Percentiles rank a stretch among this genome's conserved stretches.
phyloP scores from a whole-genome alignment of 2,329 filamentous ascomycete genomes.

The Teratosphaeria destructans region DNA sequence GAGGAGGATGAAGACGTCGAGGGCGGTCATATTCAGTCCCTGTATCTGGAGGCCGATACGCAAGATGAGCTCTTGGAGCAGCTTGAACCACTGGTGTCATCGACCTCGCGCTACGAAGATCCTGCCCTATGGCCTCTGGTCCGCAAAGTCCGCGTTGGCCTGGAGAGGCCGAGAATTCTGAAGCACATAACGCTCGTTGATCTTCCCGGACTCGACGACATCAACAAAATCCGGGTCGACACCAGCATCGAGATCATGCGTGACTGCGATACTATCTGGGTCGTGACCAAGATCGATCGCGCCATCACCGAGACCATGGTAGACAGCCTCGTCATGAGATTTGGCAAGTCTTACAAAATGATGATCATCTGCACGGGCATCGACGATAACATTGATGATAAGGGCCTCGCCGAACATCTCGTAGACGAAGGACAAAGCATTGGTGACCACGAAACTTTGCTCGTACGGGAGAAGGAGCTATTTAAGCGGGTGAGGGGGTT shows the following conservation, averaged over 20 bases:
- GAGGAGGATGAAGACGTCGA: background rate
- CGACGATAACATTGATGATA: constrained; percentile 9
- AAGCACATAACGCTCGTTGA: constrained; percentile 14
- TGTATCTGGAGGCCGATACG: constrained; percentile 7
- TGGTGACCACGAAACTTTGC: too few relatives aligned
- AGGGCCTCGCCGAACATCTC: too few relatives aligned
- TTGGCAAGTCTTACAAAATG: constrained; percentile 12
- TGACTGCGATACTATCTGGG: constrained; percentile 15
- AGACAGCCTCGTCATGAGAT: constrained; percentile 7
- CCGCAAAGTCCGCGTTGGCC: constrained; percentile 12
- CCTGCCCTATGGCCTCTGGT: constrained; percentile 15
- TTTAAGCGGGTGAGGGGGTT: too few relatives aligned
- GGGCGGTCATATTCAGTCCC: background rate
- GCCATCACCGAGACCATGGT: constrained; percentile 7
- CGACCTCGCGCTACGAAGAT: background rate
- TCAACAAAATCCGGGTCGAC: constrained; percentile 11
- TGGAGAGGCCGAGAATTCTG: constrained; percentile 10
- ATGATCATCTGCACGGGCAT: constrained; percentile 14
- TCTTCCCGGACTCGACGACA: constrained; percentile 18
- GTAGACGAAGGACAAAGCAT: too few relatives aligned
- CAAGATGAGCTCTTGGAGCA: constrained; percentile 4
- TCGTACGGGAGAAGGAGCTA: too few relatives aligned
- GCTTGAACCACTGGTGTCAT: constrained; percentile 11
- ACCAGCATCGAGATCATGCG: constrained; percentile 9
- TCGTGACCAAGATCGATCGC: constrained; percentile 10